These are phyloP conservation scores for Kwoniella pini DNA, from an alignment of 768 basidiomycete species.

Conservation along the genomic window DNA sequence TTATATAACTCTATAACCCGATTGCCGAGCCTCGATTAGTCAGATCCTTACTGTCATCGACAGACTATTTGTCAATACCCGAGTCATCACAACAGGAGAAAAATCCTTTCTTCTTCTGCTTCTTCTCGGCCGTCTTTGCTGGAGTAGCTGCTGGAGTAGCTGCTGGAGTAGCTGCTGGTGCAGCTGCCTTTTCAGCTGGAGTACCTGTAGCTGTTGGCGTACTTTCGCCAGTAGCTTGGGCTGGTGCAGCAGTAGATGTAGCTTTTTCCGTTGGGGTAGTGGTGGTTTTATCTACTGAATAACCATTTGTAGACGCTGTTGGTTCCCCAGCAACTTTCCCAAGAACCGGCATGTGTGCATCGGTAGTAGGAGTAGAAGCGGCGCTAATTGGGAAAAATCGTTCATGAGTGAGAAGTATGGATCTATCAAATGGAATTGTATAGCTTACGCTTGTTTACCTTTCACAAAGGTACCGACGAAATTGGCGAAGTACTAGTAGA, in stretches of 20 bases:
- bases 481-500: slow-evolving; percentile 38
- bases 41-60: background rate
- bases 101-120: slow-evolving; percentile 34
- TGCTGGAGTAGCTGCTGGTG: slow-evolving; percentile 12
- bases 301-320: background rate
- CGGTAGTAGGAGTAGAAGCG: slow-evolving; percentile 3
- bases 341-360: background rate
- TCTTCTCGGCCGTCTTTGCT: slow-evolving; percentile 4
- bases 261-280: too few species aligned
- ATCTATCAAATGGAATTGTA: background rate
- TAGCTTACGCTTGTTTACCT: slow-evolving; percentile 30
- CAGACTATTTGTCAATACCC: slow-evolving; percentile 22
- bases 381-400: background rate
- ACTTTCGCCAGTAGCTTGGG: slow-evolving; percentile 3
- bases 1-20: too few species aligned
- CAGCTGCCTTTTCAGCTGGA: slow-evolving; percentile 7
- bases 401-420: background rate
- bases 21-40: too few species aligned
- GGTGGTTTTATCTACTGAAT: background rate
- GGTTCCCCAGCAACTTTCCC: slow-evolving; percentile 4
- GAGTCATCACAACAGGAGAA: slow-evolving; percentile 32
- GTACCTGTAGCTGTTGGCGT: slow-evolving; percentile 1
- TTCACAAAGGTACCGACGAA: slow-evolving; percentile 37
- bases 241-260: slow-evolving; percentile 2
- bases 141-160: slow-evolving; percentile 13